Evolutionary conservation across 106 monocot species (phyloP).

Genomic region (Posidonia australis): DNA sequence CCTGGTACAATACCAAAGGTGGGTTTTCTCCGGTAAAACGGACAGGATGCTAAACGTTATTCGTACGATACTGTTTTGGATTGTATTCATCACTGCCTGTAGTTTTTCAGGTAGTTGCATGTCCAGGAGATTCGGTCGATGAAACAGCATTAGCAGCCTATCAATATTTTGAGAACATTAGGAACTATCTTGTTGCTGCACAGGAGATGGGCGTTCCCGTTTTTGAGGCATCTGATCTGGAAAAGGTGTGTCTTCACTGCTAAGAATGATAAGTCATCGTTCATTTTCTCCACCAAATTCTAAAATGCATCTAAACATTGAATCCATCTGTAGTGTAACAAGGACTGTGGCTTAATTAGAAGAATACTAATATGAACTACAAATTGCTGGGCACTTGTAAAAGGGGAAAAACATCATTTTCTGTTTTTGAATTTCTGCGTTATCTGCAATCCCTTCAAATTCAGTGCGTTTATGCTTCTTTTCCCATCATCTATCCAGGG

Average conservation of each 20-base stretch:
- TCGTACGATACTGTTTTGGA: not conserved
- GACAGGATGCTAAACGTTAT: not conserved
- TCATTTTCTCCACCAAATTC: not conserved
- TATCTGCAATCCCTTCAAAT: not conserved
- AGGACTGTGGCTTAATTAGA: too few species aligned
- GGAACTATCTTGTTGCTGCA: slow-evolving; percentile 80
- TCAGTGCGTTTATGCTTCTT: not conserved
- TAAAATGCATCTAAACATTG: too few species aligned
- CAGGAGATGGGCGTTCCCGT: slow-evolving; percentile 76
- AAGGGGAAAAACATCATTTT: too few species aligned
- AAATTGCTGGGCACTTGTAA: too few species aligned
- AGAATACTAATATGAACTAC: too few species aligned
- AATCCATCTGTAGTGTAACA: too few species aligned
- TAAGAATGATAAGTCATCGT: not conserved
- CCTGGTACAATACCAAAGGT: slow-evolving; percentile 87
- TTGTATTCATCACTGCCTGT: not conserved
- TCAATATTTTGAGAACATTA: slow-evolving; percentile 96
- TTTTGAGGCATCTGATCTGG: slow-evolving; percentile 94
- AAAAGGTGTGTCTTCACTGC: slow-evolving; percentile 40
- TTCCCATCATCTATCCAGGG: slow-evolving; percentile 32
- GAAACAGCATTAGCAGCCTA: slow-evolving; percentile 85
- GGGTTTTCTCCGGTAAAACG: not conserved
- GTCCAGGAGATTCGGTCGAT: slow-evolving; percentile 45
- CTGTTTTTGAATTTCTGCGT: too few species aligned
- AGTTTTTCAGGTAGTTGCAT: slow-evolving; percentile 62